A percentile compares a stretch with the other conserved stretches of the same genome.
phyloP scores from a whole-genome alignment of 2,329 filamentous ascomycete genomes.

The Pestalotiopsis sp. region DNA sequence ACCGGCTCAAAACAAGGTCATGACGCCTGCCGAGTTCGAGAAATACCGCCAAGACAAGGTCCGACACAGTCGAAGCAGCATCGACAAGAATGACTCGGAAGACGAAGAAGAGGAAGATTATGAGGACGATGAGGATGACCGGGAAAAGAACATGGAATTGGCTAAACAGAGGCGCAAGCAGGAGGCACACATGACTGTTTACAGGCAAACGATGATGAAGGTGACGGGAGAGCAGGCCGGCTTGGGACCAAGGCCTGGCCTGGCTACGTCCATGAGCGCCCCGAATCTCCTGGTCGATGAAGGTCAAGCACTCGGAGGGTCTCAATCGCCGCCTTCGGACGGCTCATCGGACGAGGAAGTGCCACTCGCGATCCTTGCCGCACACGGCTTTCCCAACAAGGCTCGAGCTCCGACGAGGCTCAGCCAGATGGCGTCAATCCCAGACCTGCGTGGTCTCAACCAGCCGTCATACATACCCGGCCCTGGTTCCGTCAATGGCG shows the following conservation, averaged over 20 bases:
- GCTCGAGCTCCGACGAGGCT: constrained; percentile 73
- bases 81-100: constrained; percentile 41
- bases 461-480: constrained; percentile 49
- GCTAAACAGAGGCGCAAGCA: constrained; percentile 83
- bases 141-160: constrained; percentile 72
- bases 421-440: constrained; percentile 67
- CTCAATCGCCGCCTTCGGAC: constrained; percentile 44
- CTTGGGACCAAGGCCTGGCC: constrained; percentile 51
- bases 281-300: constrained; percentile 54
- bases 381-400: constrained; percentile 84
- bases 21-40: constrained; percentile 89
- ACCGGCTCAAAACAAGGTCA: constrained; percentile 69
- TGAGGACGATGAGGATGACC: constrained; percentile 71
- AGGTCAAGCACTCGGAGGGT: constrained; percentile 34
- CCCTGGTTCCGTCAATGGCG: constrained; percentile 60
- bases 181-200: constrained; percentile 86
- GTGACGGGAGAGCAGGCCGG: constrained; percentile 74
- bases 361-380: constrained; percentile 81
- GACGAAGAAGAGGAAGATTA: constrained; percentile 54
- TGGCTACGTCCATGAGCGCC: constrained; percentile 63
- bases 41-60: constrained; percentile 76
- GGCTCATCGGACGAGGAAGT: constrained; percentile 82
- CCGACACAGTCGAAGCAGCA: constrained; percentile 50
- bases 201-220: constrained; percentile 96
- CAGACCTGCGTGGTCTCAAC: constrained; percentile 66